Evolutionary conservation across 768 basidiomycete genomes (phyloP), one percentile per base, ranked within the genome.

Genomic region (Lactarius sp.): DNA sequence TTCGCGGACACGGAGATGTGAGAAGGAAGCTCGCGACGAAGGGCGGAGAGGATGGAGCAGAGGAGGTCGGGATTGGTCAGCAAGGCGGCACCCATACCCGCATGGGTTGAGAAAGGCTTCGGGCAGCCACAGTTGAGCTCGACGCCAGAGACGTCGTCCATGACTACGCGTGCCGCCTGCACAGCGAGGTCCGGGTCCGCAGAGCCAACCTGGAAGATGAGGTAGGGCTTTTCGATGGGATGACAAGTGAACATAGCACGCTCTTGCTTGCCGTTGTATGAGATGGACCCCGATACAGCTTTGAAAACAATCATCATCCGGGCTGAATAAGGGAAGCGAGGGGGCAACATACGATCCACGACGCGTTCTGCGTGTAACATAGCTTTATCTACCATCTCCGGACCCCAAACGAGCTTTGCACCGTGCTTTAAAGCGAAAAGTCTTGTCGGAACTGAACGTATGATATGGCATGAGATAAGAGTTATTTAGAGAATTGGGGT

Each of bases 61-160:
- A 99, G 81, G 37, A 94, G 78, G 70, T 98, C 94, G 0, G 97
- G 94, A 41, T 90, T 96, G 4, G 90, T 85, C 56, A 99, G 84
- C 14, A 99, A 79, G 3, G 95, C 96, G 0, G 97, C 96, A 9
- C 97, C 97, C 95, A 98, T 98, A 0, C 97, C 97, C 0, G 88
- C 77, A 68, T 91, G 88, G 0, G 92, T 94, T 22, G 94, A 96
- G 75, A 98, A 98, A 0, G 94, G 91, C 70, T 96, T 96, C 0
- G 95, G 95, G 71, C 96, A 99, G 0, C 96, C 97, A 71, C 97
- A 98, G 73, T 98, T 98, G 64, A 99, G 86, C 73, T 98, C 97
- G 70, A 99, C 81, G 20, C 95, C 97, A 0, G 94, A 86, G 36
- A 99, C 86, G 70, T 99, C 97, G 39, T 90, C 77, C 75, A 87